Evolutionary conservation across 2,329 filamentous ascomycete genomes (phyloP), one percentile per base, ranked within the genome.

Genomic region (Annulohypoxylon truncatum): DNA sequence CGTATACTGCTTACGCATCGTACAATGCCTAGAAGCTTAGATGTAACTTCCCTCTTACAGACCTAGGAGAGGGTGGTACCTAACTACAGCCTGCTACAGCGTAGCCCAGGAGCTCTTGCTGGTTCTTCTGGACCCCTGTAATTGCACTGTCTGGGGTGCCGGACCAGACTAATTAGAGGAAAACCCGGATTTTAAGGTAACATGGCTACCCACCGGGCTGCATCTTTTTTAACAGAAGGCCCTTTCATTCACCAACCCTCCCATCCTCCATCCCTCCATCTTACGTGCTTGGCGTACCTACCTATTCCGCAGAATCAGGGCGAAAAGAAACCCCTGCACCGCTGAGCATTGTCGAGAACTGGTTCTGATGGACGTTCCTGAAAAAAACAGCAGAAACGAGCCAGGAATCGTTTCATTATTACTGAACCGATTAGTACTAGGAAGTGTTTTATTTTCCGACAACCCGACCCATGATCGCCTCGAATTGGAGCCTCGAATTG

Each of bases 161-260:
- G 50, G n/a, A 67, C 20, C 28, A 62, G 53, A 67, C 65, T 65
- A 67, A 66, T 70, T 33, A 70, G 61, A 70, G 31, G 15, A 64
- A 68, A 70, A 70, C 67, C 67, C 67, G 67, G 65, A 70, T 68
- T 70, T 67, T 35, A 65, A 46, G 67, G 61, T 64, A 61, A 55
- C 67, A 69, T 69, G 60, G 64, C 40, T 57, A 66, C 54, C 61
- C 67, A 70, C 61, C 64, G 58, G 67, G 67, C 67, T 68, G 67
- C 64, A 61, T 67, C 48, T 63, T 22, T 51, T 51, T 64, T 24
- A 50, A 48, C 58, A 62, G 58, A 63, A 63, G 47, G 48, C 57
- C 51, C 56, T 58, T 67, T 35, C 55, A 28, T 56, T 58, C 58
- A 69, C 48, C 64, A 52, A 58, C 67, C 61, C 53, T 67, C 64